Conservation (phyloP, 148 eudicot genomes). For the Tetragonia tetragonoides region DNA sequence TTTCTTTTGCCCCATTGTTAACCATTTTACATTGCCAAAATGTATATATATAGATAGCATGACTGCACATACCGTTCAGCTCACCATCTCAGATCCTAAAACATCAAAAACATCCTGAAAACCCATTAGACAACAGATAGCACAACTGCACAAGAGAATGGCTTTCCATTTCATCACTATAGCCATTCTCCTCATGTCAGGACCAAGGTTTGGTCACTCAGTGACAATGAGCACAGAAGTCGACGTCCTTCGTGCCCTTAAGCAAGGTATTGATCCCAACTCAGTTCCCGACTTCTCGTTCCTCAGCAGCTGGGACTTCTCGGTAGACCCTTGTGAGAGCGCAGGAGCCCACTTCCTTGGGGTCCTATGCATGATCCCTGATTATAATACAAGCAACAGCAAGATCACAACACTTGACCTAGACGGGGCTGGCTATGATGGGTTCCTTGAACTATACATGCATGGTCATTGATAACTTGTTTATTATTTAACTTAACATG, state of each 20-base stretch:
- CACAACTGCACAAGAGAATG: slow-evolving; percentile 11
- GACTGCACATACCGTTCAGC: not conserved
- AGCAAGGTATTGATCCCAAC: slow-evolving; percentile 51
- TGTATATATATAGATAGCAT: slow-evolving; percentile 15
- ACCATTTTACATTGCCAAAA: not conserved
- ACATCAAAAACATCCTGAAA: not conserved
- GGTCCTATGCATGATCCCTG: slow-evolving; percentile 45
- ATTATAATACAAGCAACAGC: slow-evolving; percentile 45
- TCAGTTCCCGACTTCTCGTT: slow-evolving; percentile 49
- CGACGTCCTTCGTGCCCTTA: slow-evolving; percentile 48
- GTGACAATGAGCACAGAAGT: slow-evolving; percentile 42
- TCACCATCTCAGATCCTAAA: not conserved
- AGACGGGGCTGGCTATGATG: slow-evolving; percentile 60
- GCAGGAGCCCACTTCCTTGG: slow-evolving; percentile 59
- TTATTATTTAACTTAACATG: not conserved
- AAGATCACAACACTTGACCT: slow-evolving; percentile 45
- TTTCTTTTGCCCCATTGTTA: slow-evolving; percentile 4
- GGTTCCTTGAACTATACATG: slow-evolving; percentile 43
- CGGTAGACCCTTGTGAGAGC: slow-evolving; percentile 63
- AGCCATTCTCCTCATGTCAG: slow-evolving; percentile 2
- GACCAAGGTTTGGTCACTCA: slow-evolving; percentile 29
- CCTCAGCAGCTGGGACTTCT: slow-evolving; percentile 55
- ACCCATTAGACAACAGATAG: not conserved
- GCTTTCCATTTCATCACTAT: slow-evolving; percentile 10
- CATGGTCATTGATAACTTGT: not conserved